Base-by-base conservation (phyloP, 352 stramenopile genomes). In the Globisporangium cylindrosporum region DNA sequence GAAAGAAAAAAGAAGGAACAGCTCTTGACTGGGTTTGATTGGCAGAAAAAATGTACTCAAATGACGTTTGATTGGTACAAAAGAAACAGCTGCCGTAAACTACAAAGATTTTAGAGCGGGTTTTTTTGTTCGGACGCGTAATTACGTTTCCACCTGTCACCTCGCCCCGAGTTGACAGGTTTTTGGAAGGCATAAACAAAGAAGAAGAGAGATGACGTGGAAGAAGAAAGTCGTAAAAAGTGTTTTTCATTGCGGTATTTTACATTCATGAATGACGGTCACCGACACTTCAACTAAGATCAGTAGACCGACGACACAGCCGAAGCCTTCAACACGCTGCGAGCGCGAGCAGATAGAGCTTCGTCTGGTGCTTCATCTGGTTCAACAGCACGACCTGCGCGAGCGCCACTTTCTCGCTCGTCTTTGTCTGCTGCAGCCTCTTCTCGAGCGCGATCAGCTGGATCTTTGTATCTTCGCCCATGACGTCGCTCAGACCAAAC, bases 361-460 rank as follows among this genome's bases (percentile, higher is more conserved):
- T 91, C 66, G 78, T 93, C 65, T 93, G 82, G 57, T 89, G 80
- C 74, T 94, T 91, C 72, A 94, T 78, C 74, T 94, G 82, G 53
- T 79, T 82, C 36, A 91, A 66, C 54, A 94, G 76, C 61, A 76
- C 73, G 34, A 80, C 60, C 29, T 84, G 77, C 25, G 80, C 79
- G 4, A 75, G 32, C 15, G 70, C 78, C 32, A 69, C 68, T 41
- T 78, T 77, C 22, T 85, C 84, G 51, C 65, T 77, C 18, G 61
- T 24, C 61, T 76, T 87, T 36, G 24, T 34, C 56, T 79, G 68
- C 27, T 81, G 36, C 15, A 92, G 66, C 36, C 73, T 58, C 67
- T 84, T 88, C 64, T 92, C 83, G 22, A 82, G 70, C 1, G 73
- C 67, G 34, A 79, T 74, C 25, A 90, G 64, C 68, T 83, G 73